Conservation (phyloP, 192 early-diverging fungal species). For the Allomyces javanicus region DNA sequence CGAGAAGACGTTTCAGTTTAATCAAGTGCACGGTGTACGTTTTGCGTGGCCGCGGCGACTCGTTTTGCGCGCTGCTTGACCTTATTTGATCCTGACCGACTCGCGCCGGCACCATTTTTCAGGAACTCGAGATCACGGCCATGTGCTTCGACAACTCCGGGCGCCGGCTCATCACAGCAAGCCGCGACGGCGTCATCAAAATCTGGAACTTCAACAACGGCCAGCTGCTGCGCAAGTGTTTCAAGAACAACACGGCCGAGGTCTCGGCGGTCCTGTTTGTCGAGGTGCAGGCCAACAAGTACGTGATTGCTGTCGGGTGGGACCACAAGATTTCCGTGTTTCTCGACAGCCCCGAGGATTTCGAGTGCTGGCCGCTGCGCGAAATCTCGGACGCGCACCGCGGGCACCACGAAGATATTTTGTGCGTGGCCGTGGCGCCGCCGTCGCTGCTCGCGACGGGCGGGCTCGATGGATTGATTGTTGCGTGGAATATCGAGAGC, state of each 20-base stretch:
- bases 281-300: constrained; percentile 38
- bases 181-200: constrained; percentile 32
- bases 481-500: constrained; percentile 12
- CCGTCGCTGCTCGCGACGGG: constrained; percentile 9
- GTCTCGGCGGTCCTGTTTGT: constrained; percentile 31
- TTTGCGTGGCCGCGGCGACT: too few species aligned
- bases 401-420: constrained; percentile 13
- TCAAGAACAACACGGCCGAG: constrained; percentile 23
- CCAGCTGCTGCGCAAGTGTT: constrained; percentile 31
- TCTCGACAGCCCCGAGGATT: constrained; percentile 29
- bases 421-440: constrained; percentile 3
- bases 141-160: constrained; percentile 38
- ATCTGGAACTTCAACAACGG: constrained; percentile 59
- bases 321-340: constrained; percentile 33
- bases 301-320: constrained; percentile 39
- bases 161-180: constrained; percentile 34
- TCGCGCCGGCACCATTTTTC: too few species aligned
- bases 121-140: constrained; percentile 38
- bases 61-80: too few species aligned
- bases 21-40: constrained; percentile 34
- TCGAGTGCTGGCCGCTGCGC: constrained; percentile 27
- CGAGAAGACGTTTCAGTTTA: constrained; percentile 35
- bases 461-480: constrained; percentile 8
- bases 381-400: constrained; percentile 21
- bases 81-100: too few species aligned